These are phyloP conservation scores for Backusella tuberculispora DNA, from an alignment of 192 early-diverging fungal genomes.

Conservation along the genomic window DNA sequence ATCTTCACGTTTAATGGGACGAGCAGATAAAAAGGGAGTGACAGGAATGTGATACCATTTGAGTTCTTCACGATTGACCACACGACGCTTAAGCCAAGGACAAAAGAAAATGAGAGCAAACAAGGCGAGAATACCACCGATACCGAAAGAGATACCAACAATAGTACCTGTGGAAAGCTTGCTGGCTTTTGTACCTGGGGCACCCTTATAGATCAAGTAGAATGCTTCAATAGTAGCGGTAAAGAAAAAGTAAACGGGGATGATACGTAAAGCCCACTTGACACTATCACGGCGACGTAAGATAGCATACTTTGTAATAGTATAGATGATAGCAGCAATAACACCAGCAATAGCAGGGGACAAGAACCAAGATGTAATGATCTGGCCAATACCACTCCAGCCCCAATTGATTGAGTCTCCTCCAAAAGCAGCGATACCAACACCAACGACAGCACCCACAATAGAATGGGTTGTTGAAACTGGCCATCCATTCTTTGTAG, in stretches of 20 bases:
- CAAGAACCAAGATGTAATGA: slow-evolving; percentile 79
- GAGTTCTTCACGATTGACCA: slow-evolving; percentile 67
- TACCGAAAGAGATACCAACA: slow-evolving; percentile 67
- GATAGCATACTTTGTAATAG: slow-evolving; percentile 65
- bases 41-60: slow-evolving; percentile 76
- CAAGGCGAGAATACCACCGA: slow-evolving; percentile 56
- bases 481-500: slow-evolving; percentile 67
- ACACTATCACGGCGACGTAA: slow-evolving; percentile 67
- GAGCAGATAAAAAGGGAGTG: slow-evolving; percentile 59
- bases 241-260: slow-evolving; percentile 74
- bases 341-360: slow-evolving; percentile 70
- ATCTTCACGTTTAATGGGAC: slow-evolving; percentile 41
- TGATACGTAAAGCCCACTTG: slow-evolving; percentile 64
- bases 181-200: slow-evolving; percentile 50
- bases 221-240: slow-evolving; percentile 66
- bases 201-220: slow-evolving; percentile 77
- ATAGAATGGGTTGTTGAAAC: slow-evolving; percentile 86
- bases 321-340: slow-evolving; percentile 66
- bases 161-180: slow-evolving; percentile 48
- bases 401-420: slow-evolving; percentile 64
- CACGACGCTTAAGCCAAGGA: slow-evolving; percentile 64
- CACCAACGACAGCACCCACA: slow-evolving; percentile 77
- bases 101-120: slow-evolving; percentile 68
- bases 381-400: slow-evolving; percentile 50
- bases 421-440: slow-evolving; percentile 77